Evolutionary conservation across 2,329 filamentous ascomycete species (phyloP).

Genomic region (Hypoxylon sp.): DNA sequence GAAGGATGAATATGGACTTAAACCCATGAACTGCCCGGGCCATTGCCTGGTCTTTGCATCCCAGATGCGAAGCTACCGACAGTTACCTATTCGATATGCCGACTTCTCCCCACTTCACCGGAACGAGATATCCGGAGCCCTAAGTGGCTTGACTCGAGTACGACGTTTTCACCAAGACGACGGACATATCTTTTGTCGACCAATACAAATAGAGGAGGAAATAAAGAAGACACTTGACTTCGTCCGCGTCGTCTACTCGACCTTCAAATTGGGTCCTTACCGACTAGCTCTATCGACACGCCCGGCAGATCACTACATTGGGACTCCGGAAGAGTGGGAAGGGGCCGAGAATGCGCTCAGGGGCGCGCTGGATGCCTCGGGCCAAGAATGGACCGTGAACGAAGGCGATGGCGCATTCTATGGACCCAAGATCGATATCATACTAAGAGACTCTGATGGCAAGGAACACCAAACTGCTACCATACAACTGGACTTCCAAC

Average conservation of each 20-base stretch:
- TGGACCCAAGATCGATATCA: slow-evolving; percentile 91
- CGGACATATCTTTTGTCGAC: slow-evolving; percentile 92
- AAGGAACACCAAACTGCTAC: slow-evolving; percentile 93
- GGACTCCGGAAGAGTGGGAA: slow-evolving; percentile 76
- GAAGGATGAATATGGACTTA: slow-evolving; percentile 71
- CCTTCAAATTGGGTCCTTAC: slow-evolving; percentile 81
- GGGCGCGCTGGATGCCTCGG: slow-evolving; percentile 73
- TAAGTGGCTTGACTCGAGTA: slow-evolving; percentile 91
- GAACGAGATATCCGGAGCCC: slow-evolving; percentile 93
- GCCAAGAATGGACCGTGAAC: slow-evolving; percentile 80
- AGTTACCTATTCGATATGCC: slow-evolving; percentile 91
- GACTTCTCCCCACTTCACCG: slow-evolving; percentile 97
- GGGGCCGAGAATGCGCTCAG: slow-evolving; percentile 77
- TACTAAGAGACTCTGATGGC: slow-evolving; percentile 82
- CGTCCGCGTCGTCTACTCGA: slow-evolving; percentile 66
- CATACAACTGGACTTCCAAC: slow-evolving; percentile 90
- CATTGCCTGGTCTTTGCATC: slow-evolving; percentile 91
- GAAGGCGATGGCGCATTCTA: slow-evolving; percentile 91
- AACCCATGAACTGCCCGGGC: slow-evolving; percentile 98
- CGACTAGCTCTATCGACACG: slow-evolving; percentile 84
- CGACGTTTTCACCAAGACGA: slow-evolving; percentile 97
- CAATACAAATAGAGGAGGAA: slow-evolving; percentile 73
- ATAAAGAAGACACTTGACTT: slow-evolving; percentile 57
- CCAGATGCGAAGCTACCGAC: slow-evolving; percentile 86
- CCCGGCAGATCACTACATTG: slow-evolving; percentile 83